Evolutionary conservation across 495 filamentous ascomycete genomes (phyloP), one percentile per base, ranked within the genome.

Genomic region (Hypoxylon cercidicola): DNA sequence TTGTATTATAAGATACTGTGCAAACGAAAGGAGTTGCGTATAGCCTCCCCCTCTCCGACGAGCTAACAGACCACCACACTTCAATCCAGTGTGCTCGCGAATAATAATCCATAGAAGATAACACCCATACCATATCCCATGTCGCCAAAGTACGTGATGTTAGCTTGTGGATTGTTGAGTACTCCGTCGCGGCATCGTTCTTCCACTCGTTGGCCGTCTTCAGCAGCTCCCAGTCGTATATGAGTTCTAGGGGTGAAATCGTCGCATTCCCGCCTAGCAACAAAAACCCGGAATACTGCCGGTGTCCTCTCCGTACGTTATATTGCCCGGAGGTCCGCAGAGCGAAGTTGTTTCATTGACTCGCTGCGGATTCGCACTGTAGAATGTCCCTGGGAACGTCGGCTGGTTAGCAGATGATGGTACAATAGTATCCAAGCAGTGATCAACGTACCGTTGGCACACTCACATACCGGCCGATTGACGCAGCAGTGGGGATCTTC

Each of bases 401-500:
- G 40, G 12, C 19, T 18, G 3, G 50, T 55, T 28, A 60, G 46
- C 23, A 18, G n/a, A 35, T 8, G n/a, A 40, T 35, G 23, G 0
- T 12, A 48, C 13, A 25, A 19, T 32, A 10, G 8, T n/a, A 23
- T 34, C 4, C 2, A 44, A 18, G 8, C n/a, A 19, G 21, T 9
- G 11, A 16, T 32, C 8, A 15, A 16, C 34, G 13, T 51, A 70
- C 69, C 69, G 13, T 70, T 70, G 16, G n/a, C 30, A 39, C 69
- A 72, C 12, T 70, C 39, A 62, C 69, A 72, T 15, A 72, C 62
- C 7, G 51, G 43, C 3, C 16, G 10, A 21, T 50, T 35, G n/a
- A 72, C 45, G 35, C 69, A 72, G 39, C 69, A 72, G 19, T 59
- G 55, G 23, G 62, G 62, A 40, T 72, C 66, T 39, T 64, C 58